Evolutionary conservation across 495 filamentous ascomycete genomes (phyloP), one percentile per base, ranked within the genome.

Genomic region (Penicillium angulare): DNA sequence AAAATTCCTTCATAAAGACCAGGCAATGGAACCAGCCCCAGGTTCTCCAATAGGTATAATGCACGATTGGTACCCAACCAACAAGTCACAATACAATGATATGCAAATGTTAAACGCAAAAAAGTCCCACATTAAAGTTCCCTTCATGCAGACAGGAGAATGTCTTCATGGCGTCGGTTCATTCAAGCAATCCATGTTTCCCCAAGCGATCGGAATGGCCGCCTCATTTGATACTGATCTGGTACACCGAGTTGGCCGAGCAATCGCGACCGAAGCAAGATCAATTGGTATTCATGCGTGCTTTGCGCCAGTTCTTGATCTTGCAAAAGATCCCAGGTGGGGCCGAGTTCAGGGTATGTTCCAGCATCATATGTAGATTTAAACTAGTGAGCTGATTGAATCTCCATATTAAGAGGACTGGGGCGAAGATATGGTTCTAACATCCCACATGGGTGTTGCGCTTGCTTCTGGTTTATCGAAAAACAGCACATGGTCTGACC

Each of bases 171-270:
- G 49, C 13, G 49, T 52, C 10, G 49, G 49, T 5, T 52, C 49
- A 5, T 52, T 52, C 32, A 52, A 52, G 22, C 49, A 52, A 13
- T 52, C 49, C 17, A 52, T 52, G 41, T 52, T 52, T 24, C 49
- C 49, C 5, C 40, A 44, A 32, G 29, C 41, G 7, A 52, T 52
- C 13, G 49, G 40, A 10, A 52, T 52, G 49, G 40, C 49, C 2
- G 49, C 49, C 4, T 36, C 49, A 3, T 52, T 52, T 22, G 49
- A 52, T 16, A 52, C 49, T 6, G 21, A 52, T 8, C 23, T 52
- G 13, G 33, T 52, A 0, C 26, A 52, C 43, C 41, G 41, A 21
- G 32, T 52, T 8, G 49, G 49, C 5, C 20, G 41, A 29, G 49
- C 49, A 7, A 52, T 52, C 15, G 49, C 21, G 2, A 45, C 49